Base-by-base conservation (phyloP, 257 asterid genomes). In the Linaria vulgaris region DNA sequence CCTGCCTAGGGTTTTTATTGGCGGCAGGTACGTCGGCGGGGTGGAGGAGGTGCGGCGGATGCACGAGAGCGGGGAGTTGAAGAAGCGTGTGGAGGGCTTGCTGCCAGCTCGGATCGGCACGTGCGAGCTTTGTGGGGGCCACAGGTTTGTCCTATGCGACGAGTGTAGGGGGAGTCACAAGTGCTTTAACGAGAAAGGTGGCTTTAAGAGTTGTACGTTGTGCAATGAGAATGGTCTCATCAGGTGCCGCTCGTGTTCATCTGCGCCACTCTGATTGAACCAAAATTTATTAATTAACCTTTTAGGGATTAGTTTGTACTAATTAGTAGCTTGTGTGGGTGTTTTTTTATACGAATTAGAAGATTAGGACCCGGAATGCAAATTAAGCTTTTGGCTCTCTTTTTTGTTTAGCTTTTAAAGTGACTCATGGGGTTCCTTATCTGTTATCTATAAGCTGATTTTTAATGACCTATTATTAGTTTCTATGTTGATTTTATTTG, bases 241-340 rank as follows among this genome's bases (percentile, higher is more conserved):
- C 83, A 90, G 95, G 94, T 92, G 99, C 95, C 86, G 96, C 10
- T 85, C 91, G 75, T 92, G 99, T 69, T 87, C 78, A 59, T 76
- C 69, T 70, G 72, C 78, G 0, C 78, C 84, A 37, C 51, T 74
- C 13, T 76, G 64, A 6, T 47, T 23, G 12, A 48, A 37, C 8
- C n/a, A n/a, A n/a, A n/a, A n/a, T n/a, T n/a, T n/a, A n/a, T n/a
- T n/a, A n/a, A n/a, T n/a, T n/a, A n/a, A n/a, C n/a, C n/a, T 47
- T 4, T 38, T 9, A 12, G 19, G 12, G 5, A 3, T 63, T 63
- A 51, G 61, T 64, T 37, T 12, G 51, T 23, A 50, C 34, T 47
- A 49, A 7, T 20, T 34, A 22, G 15, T 59, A 20, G 9, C 9
- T 59, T 39, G 64, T 59, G 6, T 21, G 12, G 16, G 51, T 7